Base-by-base conservation (phyloP, 108 stramenopile genomes). In the Cyclotella choctawhatcheeana region DNA sequence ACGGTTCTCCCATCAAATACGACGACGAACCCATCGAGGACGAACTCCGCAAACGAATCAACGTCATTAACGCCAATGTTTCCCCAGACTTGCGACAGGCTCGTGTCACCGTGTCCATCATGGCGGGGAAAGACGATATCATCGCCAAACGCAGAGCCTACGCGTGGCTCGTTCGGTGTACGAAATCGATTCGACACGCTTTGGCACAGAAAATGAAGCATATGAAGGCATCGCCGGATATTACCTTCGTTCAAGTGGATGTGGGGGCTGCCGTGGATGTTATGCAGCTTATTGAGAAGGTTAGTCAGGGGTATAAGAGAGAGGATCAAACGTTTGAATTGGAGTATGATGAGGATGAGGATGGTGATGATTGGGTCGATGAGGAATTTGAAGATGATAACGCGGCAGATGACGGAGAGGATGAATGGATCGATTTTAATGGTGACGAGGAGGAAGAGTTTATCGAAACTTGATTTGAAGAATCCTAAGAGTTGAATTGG, bases 211-310 rank as follows among this genome's bases (percentile, higher is more conserved):
- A 79, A 58, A 84, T 96, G 83, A 84, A 72, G 12, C 95, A 96
- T 67, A 91, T 96, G 93, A 93, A 91, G 78, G 67, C 70, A 31
- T 65, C 59, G 26, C 95, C 95, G 16, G 77, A 86, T 67, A 75
- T 96, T 52, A 89, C 81, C 10, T 96, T 96, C 81, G 86, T 89
- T 20, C 90, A 91, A 77, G 89, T 87, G n/a, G 93, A 96, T 85
- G 87, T 96, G 8, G 87, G 87, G 5, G 93, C 89, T 18, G 95
- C 93, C 8, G 90, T 92, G 47, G 92, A 93, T 81, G 92, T 96
- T 51, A 93, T 93, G 91, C 83, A 88, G 60, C 67, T 96, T 59
- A 93, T 96, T 69, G 93, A 96, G 33, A 90, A 93, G 76, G 88
- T 95, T 44, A 24, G 52, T 45, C 58, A 76, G 64, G 84, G 79